phyloP scores from a whole-genome alignment of 805 yeast species.

The Komagataella pastoris region DNA sequence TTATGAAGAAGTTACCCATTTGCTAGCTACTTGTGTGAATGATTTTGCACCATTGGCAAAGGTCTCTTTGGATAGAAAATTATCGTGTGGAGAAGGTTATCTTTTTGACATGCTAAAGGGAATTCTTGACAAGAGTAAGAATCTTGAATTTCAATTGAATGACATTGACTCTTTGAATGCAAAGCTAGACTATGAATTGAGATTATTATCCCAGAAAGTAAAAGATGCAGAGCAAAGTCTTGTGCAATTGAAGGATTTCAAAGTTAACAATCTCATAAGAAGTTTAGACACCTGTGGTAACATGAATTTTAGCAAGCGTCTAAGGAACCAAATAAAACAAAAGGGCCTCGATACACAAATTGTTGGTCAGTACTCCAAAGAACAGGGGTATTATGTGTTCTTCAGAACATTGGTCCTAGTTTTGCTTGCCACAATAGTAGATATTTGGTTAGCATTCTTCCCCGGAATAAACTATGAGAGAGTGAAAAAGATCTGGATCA shows the following conservation, averaged over 20 bases:
- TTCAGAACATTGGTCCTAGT: not conserved
- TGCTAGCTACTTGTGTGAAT: not conserved
- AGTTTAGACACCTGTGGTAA: constrained; percentile 20
- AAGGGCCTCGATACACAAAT: not conserved
- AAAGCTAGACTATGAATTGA: constrained; percentile 50
- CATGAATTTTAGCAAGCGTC: not conserved
- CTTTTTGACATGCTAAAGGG: not conserved
- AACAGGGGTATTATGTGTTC: not conserved
- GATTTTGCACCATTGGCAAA: constrained; percentile 7
- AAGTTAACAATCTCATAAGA: constrained; percentile 28
- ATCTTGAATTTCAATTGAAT: constrained; percentile 23
- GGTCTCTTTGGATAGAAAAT: constrained; percentile 2
- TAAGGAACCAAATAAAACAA: not conserved
- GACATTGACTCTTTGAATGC: constrained; percentile 46
- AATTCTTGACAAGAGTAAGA: constrained; percentile 3
- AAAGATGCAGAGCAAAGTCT: constrained; percentile 53
- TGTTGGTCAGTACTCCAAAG: not conserved
- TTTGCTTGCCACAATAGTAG: not conserved
- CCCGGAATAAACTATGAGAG: constrained; percentile 1
- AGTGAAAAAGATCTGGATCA: constrained; percentile 1
- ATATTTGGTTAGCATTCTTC: constrained; percentile 1
- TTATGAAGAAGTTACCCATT: constrained; percentile 8
- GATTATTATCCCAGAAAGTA: constrained; percentile 44
- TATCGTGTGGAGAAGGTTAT: not conserved
- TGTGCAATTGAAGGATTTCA: constrained; percentile 19